These are phyloP conservation scores for Waltergamsia citrina DNA, from an alignment of 2,329 filamentous ascomycete species.

Conservation along the genomic window DNA sequence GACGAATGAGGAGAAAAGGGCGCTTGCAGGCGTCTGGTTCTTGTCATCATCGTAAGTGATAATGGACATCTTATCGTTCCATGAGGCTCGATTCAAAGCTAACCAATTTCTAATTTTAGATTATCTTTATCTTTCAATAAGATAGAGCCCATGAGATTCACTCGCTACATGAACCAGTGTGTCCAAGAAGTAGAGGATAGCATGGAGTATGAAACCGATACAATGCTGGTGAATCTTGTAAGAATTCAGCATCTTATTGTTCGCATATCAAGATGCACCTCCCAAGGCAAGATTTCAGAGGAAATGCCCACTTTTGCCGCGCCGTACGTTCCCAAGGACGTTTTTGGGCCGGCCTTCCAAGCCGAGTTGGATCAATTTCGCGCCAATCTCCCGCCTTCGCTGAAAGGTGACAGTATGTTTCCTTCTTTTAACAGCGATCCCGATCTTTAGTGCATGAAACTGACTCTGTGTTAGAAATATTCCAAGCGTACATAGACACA, in stretches of 20 bases:
- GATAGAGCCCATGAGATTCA: conserved; percentile 39
- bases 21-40: conserved; percentile 44
- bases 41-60: conserved; percentile 37
- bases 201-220: conserved; percentile 36
- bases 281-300: conserved; percentile 21
- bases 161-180: conserved; percentile 41
- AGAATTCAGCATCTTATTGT: conserved; percentile 40
- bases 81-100: background rate
- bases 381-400: conserved; percentile 19
- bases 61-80: background rate
- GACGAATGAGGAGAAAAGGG: conserved; percentile 42
- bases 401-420: conserved; percentile 27
- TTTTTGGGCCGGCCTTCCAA: conserved; percentile 34
- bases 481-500: conserved; percentile 28
- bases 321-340: conserved; percentile 26
- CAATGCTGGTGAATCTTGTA: conserved; percentile 33
- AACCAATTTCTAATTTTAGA: conserved; percentile 16
- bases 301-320: conserved; percentile 22
- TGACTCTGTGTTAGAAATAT: conserved; percentile 17
- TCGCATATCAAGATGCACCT: conserved; percentile 31
- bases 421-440: too few species aligned
- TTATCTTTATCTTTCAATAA: conserved; percentile 30
- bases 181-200: conserved; percentile 31
- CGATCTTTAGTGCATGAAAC: background rate
- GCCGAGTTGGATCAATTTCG: conserved; percentile 32